Conservation (phyloP, 2,329 filamentous ascomycete genomes). For the Fusarium abutilonis region DNA sequence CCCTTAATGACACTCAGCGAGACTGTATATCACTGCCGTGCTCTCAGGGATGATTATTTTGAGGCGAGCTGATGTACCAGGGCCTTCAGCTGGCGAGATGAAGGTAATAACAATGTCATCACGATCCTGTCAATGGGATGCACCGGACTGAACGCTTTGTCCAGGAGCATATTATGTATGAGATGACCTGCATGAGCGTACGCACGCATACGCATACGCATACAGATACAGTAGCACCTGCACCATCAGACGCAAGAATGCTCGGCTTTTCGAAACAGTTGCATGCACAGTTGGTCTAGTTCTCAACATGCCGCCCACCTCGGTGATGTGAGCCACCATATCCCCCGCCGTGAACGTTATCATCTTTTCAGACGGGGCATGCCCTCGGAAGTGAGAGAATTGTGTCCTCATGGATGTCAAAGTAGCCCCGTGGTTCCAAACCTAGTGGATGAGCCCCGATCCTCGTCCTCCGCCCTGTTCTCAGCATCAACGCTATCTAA, state of each 20-base stretch:
- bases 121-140: slow-evolving; percentile 38
- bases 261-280: slow-evolving; percentile 35
- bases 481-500: slow-evolving; percentile 21
- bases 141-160: slow-evolving; percentile 32
- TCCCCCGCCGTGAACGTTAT: slow-evolving; percentile 25
- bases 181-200: slow-evolving; percentile 28
- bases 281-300: slow-evolving; percentile 37
- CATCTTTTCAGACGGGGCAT: slow-evolving; percentile 5
- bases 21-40: slow-evolving; percentile 27
- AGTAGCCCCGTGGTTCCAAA: slow-evolving; percentile 6
- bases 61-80: slow-evolving; percentile 37
- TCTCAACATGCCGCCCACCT: slow-evolving; percentile 28
- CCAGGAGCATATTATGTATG: slow-evolving; percentile 29
- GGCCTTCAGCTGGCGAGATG: slow-evolving; percentile 40
- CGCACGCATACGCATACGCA: slow-evolving; percentile 12
- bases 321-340: slow-evolving; percentile 25
- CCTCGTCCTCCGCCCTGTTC: slow-evolving; percentile 23
- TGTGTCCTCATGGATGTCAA: slow-evolving; percentile 7
- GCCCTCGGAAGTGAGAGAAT: slow-evolving; percentile 6
- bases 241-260: slow-evolving; percentile 32
- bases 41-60: slow-evolving; percentile 6
- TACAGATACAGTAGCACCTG: slow-evolving; percentile 32
- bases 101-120: slow-evolving; percentile 34
- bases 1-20: slow-evolving; percentile 35
- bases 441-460: slow-evolving; percentile 6